A percentile compares a stretch with the other conserved stretches of the same genome.
Conservation (phyloP, 129 eudicot genomes). For the Tagetes patula region DNA sequence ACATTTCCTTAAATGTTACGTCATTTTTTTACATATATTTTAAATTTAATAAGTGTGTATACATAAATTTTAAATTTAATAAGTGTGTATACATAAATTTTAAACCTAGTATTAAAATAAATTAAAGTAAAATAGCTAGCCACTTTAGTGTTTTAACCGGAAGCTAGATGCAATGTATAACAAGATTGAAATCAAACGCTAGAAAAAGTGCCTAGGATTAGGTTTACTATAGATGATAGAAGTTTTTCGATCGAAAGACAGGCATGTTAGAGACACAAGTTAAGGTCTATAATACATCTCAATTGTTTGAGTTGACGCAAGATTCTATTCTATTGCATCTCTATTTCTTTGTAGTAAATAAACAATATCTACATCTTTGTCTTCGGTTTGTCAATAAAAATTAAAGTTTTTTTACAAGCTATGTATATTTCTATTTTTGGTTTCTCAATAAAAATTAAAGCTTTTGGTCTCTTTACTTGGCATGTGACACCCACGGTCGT, state of each 20-base stretch:
- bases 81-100: not conserved
- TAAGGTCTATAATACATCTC: conserved; percentile 20
- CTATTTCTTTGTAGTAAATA: too few relatives aligned
- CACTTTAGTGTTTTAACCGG: not conserved
- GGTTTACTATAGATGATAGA: conserved; percentile 21
- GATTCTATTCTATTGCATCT: conserved; percentile 7
- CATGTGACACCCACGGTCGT: too few relatives aligned
- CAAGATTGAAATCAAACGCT: not conserved
- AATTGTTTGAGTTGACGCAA: conserved; percentile 32
- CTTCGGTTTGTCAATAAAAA: too few relatives aligned
- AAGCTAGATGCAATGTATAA: not conserved
- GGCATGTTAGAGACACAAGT: conserved; percentile 25
- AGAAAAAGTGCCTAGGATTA: not conserved
- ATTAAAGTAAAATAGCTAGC: not conserved
- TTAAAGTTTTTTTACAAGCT: too few relatives aligned
- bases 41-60: too few relatives aligned
- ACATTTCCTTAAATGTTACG: too few relatives aligned
- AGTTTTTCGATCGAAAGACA: conserved; percentile 1
- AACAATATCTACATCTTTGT: too few relatives aligned
- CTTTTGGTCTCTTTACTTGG: too few relatives aligned
- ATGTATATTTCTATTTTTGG: too few relatives aligned
- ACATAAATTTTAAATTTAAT: not conserved
- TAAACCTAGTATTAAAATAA: not conserved
- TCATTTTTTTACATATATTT: too few relatives aligned
- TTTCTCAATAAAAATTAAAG: too few relatives aligned